Percentiles rank a stretch among this genome's conserved stretches.
These are phyloP conservation scores for Aspergillus calidoustus DNA, from an alignment of 2,329 filamentous ascomycete species.

Conservation along the genomic window DNA sequence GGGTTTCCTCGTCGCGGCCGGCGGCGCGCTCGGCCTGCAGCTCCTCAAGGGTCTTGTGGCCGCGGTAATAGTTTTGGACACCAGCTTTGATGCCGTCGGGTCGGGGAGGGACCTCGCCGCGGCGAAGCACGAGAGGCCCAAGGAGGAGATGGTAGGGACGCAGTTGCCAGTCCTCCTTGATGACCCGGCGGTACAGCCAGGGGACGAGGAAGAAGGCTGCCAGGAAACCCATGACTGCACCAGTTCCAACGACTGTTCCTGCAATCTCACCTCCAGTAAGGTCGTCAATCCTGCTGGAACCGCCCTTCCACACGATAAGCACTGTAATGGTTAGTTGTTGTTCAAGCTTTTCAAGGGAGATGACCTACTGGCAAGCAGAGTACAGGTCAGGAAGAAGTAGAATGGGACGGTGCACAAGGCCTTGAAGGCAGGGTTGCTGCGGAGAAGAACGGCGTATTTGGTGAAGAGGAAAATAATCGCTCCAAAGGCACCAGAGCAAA, in stretches of 20 bases:
- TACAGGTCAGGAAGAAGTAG: slow-evolving; percentile 24
- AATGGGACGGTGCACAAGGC: slow-evolving; percentile 21
- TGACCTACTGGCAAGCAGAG: slow-evolving; percentile 22
- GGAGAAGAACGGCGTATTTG: slow-evolving; percentile 22
- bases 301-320: slow-evolving; percentile 30
- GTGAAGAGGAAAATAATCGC: slow-evolving; percentile 25
- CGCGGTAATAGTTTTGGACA: slow-evolving; percentile 24
- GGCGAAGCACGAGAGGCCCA: slow-evolving; percentile 24
- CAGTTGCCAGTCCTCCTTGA: slow-evolving; percentile 24
- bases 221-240: slow-evolving; percentile 17
- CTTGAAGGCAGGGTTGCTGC: slow-evolving; percentile 17
- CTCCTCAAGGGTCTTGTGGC: slow-evolving; percentile 26
- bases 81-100: slow-evolving; percentile 11
- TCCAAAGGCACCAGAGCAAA: slow-evolving; percentile 20
- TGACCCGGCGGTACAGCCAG: slow-evolving; percentile 23
- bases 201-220: slow-evolving; percentile 20
- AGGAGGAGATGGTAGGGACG: slow-evolving; percentile 19
- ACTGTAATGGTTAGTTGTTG: slow-evolving; percentile 11
- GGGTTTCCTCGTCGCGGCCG: slow-evolving; percentile 7
- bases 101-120: slow-evolving; percentile 19
- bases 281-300: slow-evolving; percentile 17
- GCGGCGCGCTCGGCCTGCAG: slow-evolving; percentile 20
- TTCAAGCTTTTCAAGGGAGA: neutral
- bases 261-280: slow-evolving; percentile 18
- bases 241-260: slow-evolving; percentile 22